A percentile compares a stretch with the other conserved stretches of the same genome.
phyloP scores from a whole-genome alignment of 1,284 basidiomycete genomes.

The Marasmius tenuissimus region DNA sequence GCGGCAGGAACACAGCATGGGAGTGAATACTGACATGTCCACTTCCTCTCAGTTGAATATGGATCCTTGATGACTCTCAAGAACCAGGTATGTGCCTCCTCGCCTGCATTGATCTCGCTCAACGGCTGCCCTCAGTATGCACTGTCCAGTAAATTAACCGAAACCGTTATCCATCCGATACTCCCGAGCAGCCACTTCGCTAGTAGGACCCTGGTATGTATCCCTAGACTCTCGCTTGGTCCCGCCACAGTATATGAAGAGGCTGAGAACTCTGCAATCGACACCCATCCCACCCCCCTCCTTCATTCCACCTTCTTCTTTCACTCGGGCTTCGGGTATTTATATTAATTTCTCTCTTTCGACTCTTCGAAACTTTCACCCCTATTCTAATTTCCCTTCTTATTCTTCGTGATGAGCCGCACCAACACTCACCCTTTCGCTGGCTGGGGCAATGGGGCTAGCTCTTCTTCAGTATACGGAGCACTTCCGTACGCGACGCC shows the following conservation, averaged over 20 bases:
- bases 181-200: too few species aligned
- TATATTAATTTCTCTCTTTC: not conserved
- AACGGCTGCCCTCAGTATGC: too few species aligned
- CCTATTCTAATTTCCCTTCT: not conserved
- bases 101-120: not conserved
- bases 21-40: not conserved
- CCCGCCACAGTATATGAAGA: not conserved
- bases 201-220: too few species aligned
- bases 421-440: not conserved
- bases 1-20: too few species aligned
- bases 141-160: too few species aligned
- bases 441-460: slow-evolving; percentile 3
- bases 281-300: not conserved
- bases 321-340: not conserved
- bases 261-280: not conserved
- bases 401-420: not conserved
- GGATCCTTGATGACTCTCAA: not conserved
- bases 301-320: not conserved
- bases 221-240: too few species aligned
- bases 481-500: slow-evolving; percentile 55
- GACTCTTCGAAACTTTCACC: not conserved
- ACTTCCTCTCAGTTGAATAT: not conserved
- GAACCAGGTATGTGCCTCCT: not conserved
- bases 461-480: slow-evolving; percentile 53
- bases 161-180: too few species aligned